These are phyloP conservation scores for Diaporthe eres DNA, from an alignment of 2,329 filamentous ascomycete genomes.

Conservation along the genomic window DNA sequence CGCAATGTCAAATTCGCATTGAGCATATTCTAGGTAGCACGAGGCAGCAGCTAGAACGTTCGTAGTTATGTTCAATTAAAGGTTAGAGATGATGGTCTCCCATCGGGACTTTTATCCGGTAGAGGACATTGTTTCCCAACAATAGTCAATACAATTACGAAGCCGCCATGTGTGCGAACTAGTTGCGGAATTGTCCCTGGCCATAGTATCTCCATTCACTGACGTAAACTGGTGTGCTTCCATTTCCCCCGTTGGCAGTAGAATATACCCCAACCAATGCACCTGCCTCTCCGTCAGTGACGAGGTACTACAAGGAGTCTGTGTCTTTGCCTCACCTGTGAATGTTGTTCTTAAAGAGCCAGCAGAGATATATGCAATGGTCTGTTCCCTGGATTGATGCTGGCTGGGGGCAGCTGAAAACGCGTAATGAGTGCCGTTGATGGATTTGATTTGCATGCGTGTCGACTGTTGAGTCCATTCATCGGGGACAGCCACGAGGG, in stretches of 20 bases:
- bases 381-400: neutral
- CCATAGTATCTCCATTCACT: neutral
- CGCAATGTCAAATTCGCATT: too few relatives aligned
- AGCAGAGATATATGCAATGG: neutral
- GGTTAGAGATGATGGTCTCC: too few relatives aligned
- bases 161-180: neutral
- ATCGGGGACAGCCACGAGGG: neutral
- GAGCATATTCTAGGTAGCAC: too few relatives aligned
- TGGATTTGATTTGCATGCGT: neutral
- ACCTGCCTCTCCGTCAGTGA: neutral
- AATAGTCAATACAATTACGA: neutral
- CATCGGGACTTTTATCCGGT: too few relatives aligned
- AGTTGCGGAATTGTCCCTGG: neutral
- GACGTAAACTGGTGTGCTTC: neutral
- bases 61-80: too few relatives aligned
- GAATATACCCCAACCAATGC: neutral
- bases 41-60: too few relatives aligned
- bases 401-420: neutral
- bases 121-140: neutral
- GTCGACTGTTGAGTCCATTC: neutral
- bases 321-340: neutral
- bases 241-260: neutral
- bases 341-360: neutral
- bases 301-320: neutral
- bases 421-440: neutral